Evolutionary conservation across 176 grass and related monocot species (phyloP).

Genomic region (Calamus simplicifolius): DNA sequence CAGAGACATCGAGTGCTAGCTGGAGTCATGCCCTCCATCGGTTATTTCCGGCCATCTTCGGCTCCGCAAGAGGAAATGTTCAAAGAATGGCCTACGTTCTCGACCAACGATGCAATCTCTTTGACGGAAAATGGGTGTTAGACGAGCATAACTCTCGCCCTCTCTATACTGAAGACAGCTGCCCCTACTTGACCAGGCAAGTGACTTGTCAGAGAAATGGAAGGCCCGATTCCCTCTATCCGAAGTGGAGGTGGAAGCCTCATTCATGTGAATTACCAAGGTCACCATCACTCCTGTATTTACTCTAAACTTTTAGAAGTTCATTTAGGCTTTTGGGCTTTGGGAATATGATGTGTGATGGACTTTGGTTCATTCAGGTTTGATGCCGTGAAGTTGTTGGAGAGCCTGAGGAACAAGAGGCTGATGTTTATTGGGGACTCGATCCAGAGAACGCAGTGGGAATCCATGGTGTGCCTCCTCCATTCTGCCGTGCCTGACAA

Average conservation of each 20-base stretch:
- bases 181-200: conserved; percentile 18
- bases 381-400: conserved; percentile 63
- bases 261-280: conserved; percentile 16
- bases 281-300: not conserved
- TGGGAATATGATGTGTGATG: too few relatives aligned
- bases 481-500: conserved; percentile 45
- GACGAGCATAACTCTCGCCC: conserved; percentile 5
- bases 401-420: conserved; percentile 55
- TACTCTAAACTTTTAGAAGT: too few relatives aligned
- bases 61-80: too few relatives aligned
- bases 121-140: conserved; percentile 11
- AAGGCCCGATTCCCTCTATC: conserved; percentile 15
- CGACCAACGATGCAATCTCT: conserved; percentile 2
- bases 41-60: too few relatives aligned
- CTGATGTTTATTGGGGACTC: conserved; percentile 96
- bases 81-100: too few relatives aligned
- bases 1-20: too few relatives aligned
- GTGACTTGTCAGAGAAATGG: conserved; percentile 9
- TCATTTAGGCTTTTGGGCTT: too few relatives aligned
- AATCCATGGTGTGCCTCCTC: conserved; percentile 87
- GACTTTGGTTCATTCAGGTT: conserved; percentile 31
- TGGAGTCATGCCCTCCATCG: too few relatives aligned
- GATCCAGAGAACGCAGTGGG: conserved; percentile 89
- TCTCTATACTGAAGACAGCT: conserved; percentile 16
- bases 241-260: conserved; percentile 20